Evolutionary conservation across 2,329 filamentous ascomycete species (phyloP).

Genomic region (Elsinoe arachidis): DNA sequence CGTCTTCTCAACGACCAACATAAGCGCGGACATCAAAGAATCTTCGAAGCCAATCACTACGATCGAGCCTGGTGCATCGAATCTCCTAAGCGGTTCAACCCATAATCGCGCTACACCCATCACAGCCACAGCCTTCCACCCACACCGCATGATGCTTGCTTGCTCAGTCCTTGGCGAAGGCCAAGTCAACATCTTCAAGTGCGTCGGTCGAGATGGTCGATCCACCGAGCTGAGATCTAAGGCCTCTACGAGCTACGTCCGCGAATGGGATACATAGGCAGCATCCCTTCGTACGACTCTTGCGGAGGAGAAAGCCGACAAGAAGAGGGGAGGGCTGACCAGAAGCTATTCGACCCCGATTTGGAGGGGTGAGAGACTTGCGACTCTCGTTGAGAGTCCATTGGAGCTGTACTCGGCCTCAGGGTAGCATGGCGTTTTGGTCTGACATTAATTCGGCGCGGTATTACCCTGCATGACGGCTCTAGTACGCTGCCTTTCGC

Average conservation of each 20-base stretch:
- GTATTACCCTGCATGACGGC: background rate
- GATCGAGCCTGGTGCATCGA: conserved; percentile 64
- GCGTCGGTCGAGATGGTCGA: conserved; percentile 18
- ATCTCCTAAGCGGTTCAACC: conserved; percentile 16
- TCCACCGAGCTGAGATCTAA: background rate
- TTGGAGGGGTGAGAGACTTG: background rate
- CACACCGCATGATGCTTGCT: conserved; percentile 83
- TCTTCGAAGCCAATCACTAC: conserved; percentile 56
- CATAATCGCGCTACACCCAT: conserved; percentile 76
- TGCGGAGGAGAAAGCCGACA: background rate
- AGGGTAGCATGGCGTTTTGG: background rate
- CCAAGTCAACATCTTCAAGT: conserved; percentile 73
- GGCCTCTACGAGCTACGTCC: conserved; percentile 9
- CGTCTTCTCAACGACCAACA: conserved; percentile 18
- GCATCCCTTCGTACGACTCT: background rate
- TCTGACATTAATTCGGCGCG: background rate
- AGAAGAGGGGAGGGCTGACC: background rate
- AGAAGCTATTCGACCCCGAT: background rate
- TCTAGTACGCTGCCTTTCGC: background rate
- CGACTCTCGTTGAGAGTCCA: background rate
- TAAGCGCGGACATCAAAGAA: conserved; percentile 39
- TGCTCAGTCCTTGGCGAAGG: conserved; percentile 79
- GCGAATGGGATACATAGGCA: conserved; percentile 14
- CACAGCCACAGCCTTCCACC: conserved; percentile 85
- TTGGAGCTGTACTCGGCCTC: background rate